Evolutionary conservation across 2,329 filamentous ascomycete species (phyloP).

Genomic region (Fusarium clavum): DNA sequence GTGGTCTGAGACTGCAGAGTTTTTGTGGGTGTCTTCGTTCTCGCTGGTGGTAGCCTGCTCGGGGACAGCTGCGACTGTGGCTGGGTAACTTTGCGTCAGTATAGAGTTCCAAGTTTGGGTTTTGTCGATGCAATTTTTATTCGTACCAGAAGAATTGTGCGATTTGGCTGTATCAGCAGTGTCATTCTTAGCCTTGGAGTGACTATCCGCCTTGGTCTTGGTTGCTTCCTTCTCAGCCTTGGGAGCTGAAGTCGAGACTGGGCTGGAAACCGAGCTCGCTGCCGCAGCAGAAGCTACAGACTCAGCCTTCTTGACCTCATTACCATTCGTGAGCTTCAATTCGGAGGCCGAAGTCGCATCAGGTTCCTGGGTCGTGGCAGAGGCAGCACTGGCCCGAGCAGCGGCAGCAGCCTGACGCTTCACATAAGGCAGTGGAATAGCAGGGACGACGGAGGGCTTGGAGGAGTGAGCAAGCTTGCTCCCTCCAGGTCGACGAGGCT

Average conservation of each 20-base stretch:
- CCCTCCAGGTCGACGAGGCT: conserved; percentile 48
- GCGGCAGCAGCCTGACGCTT: conserved; percentile 54
- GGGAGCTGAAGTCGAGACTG: conserved; percentile 22
- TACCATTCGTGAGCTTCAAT: conserved; percentile 40
- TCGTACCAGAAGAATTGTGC: conserved; percentile 43
- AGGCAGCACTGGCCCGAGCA: conserved; percentile 42
- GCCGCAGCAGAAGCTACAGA: conserved; percentile 5
- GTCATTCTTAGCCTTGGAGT: conserved; percentile 27
- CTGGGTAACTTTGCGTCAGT: conserved; percentile 28
- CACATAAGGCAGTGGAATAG: conserved; percentile 54
- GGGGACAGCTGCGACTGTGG: conserved; percentile 30
- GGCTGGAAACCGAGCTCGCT: conserved; percentile 21
- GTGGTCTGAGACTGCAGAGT: conserved; percentile 29
- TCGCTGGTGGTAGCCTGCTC: conserved; percentile 31
- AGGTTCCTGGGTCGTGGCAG: conserved; percentile 24
- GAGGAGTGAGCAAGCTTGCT: conserved; percentile 48
- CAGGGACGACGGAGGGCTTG: conserved; percentile 54
- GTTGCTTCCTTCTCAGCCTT: conserved; percentile 24
- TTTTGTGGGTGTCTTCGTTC: conserved; percentile 29
- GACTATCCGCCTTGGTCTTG: conserved; percentile 25
- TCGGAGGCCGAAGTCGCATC: conserved; percentile 23
- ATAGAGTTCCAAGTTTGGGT: neutral
- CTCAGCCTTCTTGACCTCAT: conserved; percentile 18
- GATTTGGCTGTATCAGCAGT: conserved; percentile 10
- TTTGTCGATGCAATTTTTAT: neutral